Evolutionary conservation across 495 filamentous ascomycete species (phyloP).

Genomic region (Hypoxylon subgilvum): DNA sequence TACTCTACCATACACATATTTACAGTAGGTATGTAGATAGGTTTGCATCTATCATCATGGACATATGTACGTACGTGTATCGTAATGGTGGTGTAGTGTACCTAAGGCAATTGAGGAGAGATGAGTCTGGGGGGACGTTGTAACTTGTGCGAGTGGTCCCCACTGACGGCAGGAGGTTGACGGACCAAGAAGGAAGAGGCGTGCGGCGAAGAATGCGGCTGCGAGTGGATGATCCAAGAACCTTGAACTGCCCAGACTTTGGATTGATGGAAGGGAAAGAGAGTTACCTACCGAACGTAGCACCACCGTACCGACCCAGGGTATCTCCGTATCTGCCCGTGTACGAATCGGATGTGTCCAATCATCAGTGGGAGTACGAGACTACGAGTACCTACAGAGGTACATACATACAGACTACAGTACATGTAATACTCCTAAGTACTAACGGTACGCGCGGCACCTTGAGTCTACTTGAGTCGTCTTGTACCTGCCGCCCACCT

Average conservation of each 20-base stretch:
- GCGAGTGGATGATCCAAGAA: conserved; percentile 36
- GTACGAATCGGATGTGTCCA: too few species aligned
- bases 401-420: too few species aligned
- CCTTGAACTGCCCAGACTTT: too few species aligned
- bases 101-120: background rate
- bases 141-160: background rate
- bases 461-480: background rate
- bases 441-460: too few species aligned
- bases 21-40: too few species aligned
- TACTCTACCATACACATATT: too few species aligned
- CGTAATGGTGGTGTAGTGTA: background rate
- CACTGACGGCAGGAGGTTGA: conserved; percentile 24
- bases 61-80: background rate
- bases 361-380: too few species aligned
- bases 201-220: conserved; percentile 41
- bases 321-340: conserved; percentile 16
- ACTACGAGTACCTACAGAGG: too few species aligned
- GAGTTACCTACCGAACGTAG: conserved; percentile 14
- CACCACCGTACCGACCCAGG: too few species aligned
- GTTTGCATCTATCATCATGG: too few species aligned
- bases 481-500: conserved; percentile 26
- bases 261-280: conserved; percentile 19
- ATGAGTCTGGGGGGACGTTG: background rate
- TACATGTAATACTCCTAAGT: background rate
- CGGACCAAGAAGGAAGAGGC: conserved; percentile 36